phyloP scores from a whole-genome alignment of 208 protist genomes.

The Vickermania spadyakhi region DNA sequence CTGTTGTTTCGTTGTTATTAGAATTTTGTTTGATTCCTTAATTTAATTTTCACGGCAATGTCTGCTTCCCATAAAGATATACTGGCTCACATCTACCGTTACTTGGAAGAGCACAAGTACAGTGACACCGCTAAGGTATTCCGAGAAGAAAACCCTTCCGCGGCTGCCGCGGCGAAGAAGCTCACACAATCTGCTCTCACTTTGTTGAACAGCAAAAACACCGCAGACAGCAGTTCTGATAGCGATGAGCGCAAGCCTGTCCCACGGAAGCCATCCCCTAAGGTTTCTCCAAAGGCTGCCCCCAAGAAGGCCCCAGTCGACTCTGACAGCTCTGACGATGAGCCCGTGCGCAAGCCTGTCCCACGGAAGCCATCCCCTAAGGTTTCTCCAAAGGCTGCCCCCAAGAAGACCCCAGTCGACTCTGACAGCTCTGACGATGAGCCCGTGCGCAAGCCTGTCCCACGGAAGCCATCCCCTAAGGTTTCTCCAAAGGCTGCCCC shows the following conservation, averaged over 20 bases:
- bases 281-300: constrained; percentile 10
- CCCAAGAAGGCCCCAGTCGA: constrained; percentile 14
- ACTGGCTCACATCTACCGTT: constrained; percentile 79
- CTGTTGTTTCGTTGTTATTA: too few relatives aligned
- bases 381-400: constrained; percentile 6
- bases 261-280: constrained; percentile 18
- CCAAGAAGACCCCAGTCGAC: constrained; percentile 13
- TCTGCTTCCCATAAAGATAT: constrained; percentile 71
- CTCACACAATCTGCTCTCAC: constrained; percentile 43
- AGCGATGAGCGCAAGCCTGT: constrained; percentile 14
- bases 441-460: constrained; percentile 32
- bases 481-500: constrained; percentile 19
- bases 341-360: constrained; percentile 47
- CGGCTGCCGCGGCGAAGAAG: constrained; percentile 30
- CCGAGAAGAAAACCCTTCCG: constrained; percentile 54
- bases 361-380: constrained; percentile 33
- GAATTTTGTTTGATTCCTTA: too few relatives aligned
- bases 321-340: constrained; percentile 39
- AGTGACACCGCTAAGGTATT: constrained; percentile 55
- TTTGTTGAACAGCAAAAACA: constrained; percentile 14
- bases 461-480: constrained; percentile 43
- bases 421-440: constrained; percentile 36
- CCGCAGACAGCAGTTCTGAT: constrained; percentile 16
- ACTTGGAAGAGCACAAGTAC: constrained; percentile 68
- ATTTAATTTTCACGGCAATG: too few relatives aligned